Conservation (phyloP, 345 rosid species). For the Euclidium syriacum region DNA sequence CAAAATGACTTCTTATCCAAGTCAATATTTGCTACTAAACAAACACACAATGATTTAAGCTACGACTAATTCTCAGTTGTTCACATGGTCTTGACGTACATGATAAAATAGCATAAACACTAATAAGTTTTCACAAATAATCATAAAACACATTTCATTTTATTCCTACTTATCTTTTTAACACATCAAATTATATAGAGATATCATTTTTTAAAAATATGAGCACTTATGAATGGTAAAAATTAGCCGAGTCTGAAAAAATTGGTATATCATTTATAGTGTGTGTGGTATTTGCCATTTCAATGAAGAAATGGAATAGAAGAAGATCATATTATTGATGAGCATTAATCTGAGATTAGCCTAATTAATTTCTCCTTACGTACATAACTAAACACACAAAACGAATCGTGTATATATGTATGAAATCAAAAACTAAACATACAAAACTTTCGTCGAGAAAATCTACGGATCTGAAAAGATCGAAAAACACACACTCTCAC, state of each 20-base stretch:
- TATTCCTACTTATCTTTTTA: no score
- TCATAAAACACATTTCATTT: no score
- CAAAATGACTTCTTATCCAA: conserved; percentile 9
- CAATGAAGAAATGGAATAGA: not conserved
- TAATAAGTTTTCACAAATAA: no score
- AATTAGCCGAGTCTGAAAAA: no score
- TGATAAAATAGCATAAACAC: no score
- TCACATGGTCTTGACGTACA: no score
- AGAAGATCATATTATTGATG: not conserved
- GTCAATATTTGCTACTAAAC: not conserved
- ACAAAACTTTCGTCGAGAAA: not conserved
- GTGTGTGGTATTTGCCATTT: no score
- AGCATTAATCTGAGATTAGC: not conserved
- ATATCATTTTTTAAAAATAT: no score
- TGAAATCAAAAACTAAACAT: not conserved
- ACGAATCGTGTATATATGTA: not conserved
- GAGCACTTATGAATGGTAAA: no score
- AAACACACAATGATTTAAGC: not conserved
- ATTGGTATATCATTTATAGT: no score
- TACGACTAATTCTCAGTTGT: not conserved
- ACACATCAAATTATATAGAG: no score
- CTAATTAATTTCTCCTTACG: not conserved
- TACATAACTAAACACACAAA: no score
- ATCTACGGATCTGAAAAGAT: conserved; percentile 5
- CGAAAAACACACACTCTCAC: not conserved